Percentiles rank a stretch among this genome's conserved stretches.
These are phyloP conservation scores for Pythium phragmitis DNA, from an alignment of 352 stramenopile species.

Conservation along the genomic window DNA sequence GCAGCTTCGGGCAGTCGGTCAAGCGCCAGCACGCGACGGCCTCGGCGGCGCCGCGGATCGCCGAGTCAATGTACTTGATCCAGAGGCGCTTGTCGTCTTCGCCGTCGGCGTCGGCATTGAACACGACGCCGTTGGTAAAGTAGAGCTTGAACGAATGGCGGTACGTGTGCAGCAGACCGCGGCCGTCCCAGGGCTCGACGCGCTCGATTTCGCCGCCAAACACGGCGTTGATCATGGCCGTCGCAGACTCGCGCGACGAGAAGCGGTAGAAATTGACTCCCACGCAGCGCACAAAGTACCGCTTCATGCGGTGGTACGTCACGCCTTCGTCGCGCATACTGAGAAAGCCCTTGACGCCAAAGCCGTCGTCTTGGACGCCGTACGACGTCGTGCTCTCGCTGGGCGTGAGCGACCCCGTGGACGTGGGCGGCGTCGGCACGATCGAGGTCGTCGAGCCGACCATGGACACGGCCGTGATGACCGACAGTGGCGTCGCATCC, in stretches of 20 bases:
- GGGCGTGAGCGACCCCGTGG: conserved; percentile 18
- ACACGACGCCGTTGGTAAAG: conserved; percentile 68
- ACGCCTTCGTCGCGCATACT: conserved; percentile 83
- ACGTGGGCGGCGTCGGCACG: conserved; percentile 15
- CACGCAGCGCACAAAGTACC: conserved; percentile 79
- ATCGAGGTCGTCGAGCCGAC: not conserved
- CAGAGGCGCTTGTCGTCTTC: conserved; percentile 78
- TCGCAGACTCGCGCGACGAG: conserved; percentile 60
- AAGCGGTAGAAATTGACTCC: conserved; percentile 81
- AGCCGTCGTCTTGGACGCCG: conserved; percentile 55
- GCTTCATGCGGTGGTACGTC: conserved; percentile 86
- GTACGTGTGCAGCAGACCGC: conserved; percentile 80
- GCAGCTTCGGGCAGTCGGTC: conserved; percentile 36
- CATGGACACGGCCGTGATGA: conserved; percentile 9
- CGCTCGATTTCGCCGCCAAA: conserved; percentile 74
- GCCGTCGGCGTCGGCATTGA: conserved; percentile 77
- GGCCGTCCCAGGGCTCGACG: conserved; percentile 84
- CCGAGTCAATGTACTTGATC: conserved; percentile 76
- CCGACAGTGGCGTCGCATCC: conserved; percentile 9
- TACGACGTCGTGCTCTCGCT: conserved; percentile 11
- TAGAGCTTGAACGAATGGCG: conserved; percentile 84
- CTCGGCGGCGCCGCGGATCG: conserved; percentile 39
- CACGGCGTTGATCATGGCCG: conserved; percentile 51
- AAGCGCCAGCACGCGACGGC: conserved; percentile 47
- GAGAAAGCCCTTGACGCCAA: conserved; percentile 74